Evolutionary conservation across 2,329 filamentous ascomycete genomes (phyloP), one percentile per base, ranked within the genome.

Genomic region (Diaporthe nobilis): DNA sequence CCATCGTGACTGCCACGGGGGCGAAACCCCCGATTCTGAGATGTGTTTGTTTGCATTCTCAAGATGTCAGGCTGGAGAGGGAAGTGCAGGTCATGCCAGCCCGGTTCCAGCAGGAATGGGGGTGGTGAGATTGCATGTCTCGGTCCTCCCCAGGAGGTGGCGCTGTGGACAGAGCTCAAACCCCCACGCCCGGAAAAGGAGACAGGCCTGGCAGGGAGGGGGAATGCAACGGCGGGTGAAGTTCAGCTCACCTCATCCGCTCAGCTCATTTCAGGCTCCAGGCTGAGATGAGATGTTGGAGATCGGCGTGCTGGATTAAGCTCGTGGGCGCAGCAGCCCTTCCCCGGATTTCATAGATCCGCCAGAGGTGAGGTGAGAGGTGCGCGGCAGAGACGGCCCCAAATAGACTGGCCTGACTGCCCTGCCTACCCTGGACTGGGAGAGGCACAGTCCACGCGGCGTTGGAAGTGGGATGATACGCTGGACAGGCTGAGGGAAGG

Each of bases 81-180:
- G 20, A 44, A 57, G 34, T 55, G 34, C 7, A 25, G 12, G 49
- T 28, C 28, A 51, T 65, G 57, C 73, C 73, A 75, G 42, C 63
- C 55, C 44, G 25, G 44, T 31, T 25, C 71, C 49, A 39, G 47
- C 25, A 68, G 72, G 55, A 71, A 47, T 47, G 44, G 60, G 60
- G 25, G 73, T 34, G 39, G 73, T 65, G 73, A 75, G 47, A 75
- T 72, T 71, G 67, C 10, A 31, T 75, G 73, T 72, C 73, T 75
- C 73, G 73, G 73, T 65, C 37, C 34, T 22, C 31, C 57, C 57
- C 34, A 72, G 67, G 73, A 39, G 57, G 67, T 49, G 73, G 47
- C 67, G 67, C 37, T 44, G 65, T 25, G 20, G 37, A 20, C 31
- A 60, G 44, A 65, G 31, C 53, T 61, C 65, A 71, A 61, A 74